A percentile compares a stretch with the other conserved stretches of the same genome.
Conservation (phyloP, 2,329 filamentous ascomycete species). For the Epichloe gansuensis region DNA sequence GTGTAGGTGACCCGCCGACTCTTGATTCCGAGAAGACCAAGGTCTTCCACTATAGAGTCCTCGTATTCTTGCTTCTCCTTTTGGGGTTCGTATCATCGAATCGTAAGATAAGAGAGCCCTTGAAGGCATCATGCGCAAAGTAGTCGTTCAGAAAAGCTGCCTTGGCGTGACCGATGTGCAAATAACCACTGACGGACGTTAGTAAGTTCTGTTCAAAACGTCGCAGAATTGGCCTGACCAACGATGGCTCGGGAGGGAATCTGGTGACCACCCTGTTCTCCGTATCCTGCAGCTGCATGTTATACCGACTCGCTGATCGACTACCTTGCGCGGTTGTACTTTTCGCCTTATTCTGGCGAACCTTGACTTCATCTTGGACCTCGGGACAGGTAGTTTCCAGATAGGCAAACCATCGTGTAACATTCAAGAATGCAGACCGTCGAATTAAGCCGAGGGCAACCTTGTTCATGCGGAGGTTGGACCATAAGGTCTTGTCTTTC, state of each 20-base stretch:
- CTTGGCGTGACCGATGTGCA: constrained; percentile 86
- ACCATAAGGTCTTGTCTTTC: background rate
- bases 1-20: constrained; percentile 73
- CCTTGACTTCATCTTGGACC: background rate
- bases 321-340: background rate
- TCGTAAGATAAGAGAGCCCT: constrained; percentile 70
- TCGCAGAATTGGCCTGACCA: background rate
- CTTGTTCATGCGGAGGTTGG: background rate
- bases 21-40: constrained; percentile 71
- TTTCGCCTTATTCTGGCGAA: background rate
- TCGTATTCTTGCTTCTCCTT: constrained; percentile 90
- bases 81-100: constrained; percentile 91
- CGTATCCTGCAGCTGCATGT: constrained; percentile 65
- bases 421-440: background rate
- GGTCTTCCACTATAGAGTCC: constrained; percentile 76
- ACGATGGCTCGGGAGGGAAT: constrained; percentile 76
- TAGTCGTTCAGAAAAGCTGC: constrained; percentile 80
- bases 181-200: constrained; percentile 43
- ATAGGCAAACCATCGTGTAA: background rate
- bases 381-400: background rate
- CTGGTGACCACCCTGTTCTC: constrained; percentile 74
- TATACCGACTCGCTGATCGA: constrained; percentile 34
- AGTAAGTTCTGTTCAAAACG: background rate
- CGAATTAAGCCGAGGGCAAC: background rate
- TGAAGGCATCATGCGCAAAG: constrained; percentile 82